A percentile compares a stretch with the other conserved stretches of the same genome.
Conservation (phyloP, 148 eudicot species). For the Limonium bicolor region DNA sequence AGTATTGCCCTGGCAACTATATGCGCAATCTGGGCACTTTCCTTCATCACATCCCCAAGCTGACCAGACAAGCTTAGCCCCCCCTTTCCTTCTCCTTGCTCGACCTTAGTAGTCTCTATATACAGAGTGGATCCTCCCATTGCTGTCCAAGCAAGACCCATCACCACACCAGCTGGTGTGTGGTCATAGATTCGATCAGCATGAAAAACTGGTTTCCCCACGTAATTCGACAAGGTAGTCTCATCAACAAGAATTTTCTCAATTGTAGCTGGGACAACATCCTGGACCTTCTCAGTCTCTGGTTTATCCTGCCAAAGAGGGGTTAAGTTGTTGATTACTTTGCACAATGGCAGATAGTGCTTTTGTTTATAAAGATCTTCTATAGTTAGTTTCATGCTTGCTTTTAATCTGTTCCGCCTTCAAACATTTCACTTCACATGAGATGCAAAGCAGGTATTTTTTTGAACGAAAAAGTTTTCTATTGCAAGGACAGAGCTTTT, state of each 20-base stretch:
- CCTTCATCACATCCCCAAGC: conserved; percentile 99
- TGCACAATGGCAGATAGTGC: too few species aligned
- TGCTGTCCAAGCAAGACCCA: conserved; percentile 99
- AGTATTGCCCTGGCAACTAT: conserved; percentile 74
- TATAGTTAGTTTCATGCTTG: too few species aligned
- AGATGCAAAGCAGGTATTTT: too few species aligned
- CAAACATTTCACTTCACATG: too few species aligned
- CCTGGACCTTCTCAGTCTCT: conserved; percentile 17
- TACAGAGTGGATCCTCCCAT: conserved; percentile 99
- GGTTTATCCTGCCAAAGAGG: conserved; percentile 23
- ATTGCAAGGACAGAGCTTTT: too few species aligned
- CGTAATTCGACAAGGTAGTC: conserved; percentile 66
- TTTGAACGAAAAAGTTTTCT: too few species aligned
- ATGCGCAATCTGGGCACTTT: conserved; percentile 95
- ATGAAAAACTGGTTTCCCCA: conserved; percentile 96
- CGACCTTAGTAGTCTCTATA: conserved; percentile 66
- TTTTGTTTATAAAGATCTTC: too few species aligned
- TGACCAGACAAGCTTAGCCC: conserved; percentile 80
- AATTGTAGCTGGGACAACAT: conserved; percentile 16
- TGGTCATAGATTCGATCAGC: conserved; percentile 90
- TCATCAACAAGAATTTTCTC: conserved; percentile 60
- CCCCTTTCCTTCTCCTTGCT: conserved; percentile 88
- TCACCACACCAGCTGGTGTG: conserved; percentile 87
- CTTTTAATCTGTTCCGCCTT: too few species aligned
- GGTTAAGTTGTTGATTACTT: too few species aligned